These are phyloP conservation scores for Saccharomyces cerevisiae DNA, from an alignment of 805 yeast species.

Conservation along the genomic window DNA sequence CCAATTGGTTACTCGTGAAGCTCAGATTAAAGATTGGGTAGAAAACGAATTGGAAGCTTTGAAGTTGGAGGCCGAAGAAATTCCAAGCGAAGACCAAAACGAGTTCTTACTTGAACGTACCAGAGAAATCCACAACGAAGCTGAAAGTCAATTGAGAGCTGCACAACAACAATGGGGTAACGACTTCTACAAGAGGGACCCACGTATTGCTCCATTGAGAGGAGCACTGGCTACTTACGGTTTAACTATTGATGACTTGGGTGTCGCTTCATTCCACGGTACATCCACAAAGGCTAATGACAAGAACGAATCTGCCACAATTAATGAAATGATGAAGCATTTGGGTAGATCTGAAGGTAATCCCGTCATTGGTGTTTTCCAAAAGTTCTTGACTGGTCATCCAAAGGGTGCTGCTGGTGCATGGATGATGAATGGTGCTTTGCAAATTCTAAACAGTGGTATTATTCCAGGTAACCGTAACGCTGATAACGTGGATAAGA, in stretches of 20 bases:
- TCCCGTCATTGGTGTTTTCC: constrained; percentile 97
- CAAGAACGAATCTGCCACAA: constrained; percentile 91
- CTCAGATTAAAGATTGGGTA: constrained; percentile 76
- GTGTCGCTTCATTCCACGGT: constrained; percentile 98
- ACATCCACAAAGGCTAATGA: constrained; percentile 98
- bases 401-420: constrained; percentile 99
- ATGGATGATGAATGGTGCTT: constrained; percentile 98
- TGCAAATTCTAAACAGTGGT: constrained; percentile 88
- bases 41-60: constrained; percentile 68
- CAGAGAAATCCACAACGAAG: constrained; percentile 80
- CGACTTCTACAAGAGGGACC: constrained; percentile 82
- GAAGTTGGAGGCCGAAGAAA: constrained; percentile 57
- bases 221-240: constrained; percentile 94
- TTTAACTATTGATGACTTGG: constrained; percentile 88
- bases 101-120: constrained; percentile 71
- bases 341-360: constrained; percentile 96
- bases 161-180: constrained; percentile 95
- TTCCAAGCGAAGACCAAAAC: constrained; percentile 43
- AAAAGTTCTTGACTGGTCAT: constrained; percentile 97
- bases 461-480: constrained; percentile 97
- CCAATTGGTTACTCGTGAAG: constrained; percentile 72
- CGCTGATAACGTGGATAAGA: constrained; percentile 89
- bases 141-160: constrained; percentile 71
- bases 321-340: constrained; percentile 88
- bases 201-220: constrained; percentile 92